These are phyloP conservation scores for Nigrospora osmanthi DNA, from an alignment of 2,329 filamentous ascomycete species.

Conservation along the genomic window DNA sequence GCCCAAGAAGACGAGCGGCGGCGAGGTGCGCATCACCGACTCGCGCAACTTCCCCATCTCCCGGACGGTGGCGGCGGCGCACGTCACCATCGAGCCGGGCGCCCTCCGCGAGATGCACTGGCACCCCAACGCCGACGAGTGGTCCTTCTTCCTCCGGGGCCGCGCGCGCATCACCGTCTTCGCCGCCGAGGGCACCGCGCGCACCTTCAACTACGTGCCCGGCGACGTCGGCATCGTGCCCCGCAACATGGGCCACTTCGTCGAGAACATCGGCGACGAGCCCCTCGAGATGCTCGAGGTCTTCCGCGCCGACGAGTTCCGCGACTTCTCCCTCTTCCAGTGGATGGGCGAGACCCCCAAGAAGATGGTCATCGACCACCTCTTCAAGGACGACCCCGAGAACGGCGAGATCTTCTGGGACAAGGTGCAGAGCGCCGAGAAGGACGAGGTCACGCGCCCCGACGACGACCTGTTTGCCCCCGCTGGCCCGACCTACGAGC, in stretches of 20 bases:
- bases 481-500: no score
- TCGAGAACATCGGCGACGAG: conserved; percentile 75
- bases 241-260: conserved; percentile 71
- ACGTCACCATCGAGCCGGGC: conserved; percentile 63
- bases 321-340: conserved; percentile 67
- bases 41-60: conserved; percentile 70
- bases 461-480: conserved; percentile 6
- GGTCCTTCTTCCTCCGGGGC: conserved; percentile 71
- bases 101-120: conserved; percentile 76
- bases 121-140: conserved; percentile 74
- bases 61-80: conserved; percentile 63
- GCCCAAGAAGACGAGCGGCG: conserved; percentile 58
- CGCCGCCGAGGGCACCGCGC: conserved; percentile 57
- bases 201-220: conserved; percentile 68
- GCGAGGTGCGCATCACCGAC: conserved; percentile 66
- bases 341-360: conserved; percentile 68
- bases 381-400: conserved; percentile 55
- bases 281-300: conserved; percentile 70
- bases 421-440: conserved; percentile 53
- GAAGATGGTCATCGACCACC: conserved; percentile 56
- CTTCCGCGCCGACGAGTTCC: conserved; percentile 63
- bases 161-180: conserved; percentile 70
- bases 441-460: conserved; percentile 41
- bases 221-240: conserved; percentile 75
- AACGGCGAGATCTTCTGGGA: conserved; percentile 55